phyloP scores from a whole-genome alignment of 768 basidiomycete genomes.

The Floccularia luteovirens region DNA sequence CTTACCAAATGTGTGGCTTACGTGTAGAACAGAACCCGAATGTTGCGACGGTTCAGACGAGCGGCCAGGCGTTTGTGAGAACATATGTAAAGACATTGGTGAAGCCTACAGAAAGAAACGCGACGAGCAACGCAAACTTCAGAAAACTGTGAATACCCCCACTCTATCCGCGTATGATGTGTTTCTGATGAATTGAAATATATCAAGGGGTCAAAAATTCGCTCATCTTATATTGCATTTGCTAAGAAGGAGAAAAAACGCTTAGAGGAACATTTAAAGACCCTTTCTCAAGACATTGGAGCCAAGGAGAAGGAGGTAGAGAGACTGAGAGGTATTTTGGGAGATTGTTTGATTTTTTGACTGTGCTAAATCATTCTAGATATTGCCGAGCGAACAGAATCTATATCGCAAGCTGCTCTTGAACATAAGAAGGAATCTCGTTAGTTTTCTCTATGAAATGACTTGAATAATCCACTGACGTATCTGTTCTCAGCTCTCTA shows the following conservation, averaged over 20 bases:
- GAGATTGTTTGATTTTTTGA: slow-evolving; percentile 3
- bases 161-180: not conserved
- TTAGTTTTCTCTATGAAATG: slow-evolving; percentile 27
- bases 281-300: slow-evolving; percentile 49
- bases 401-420: slow-evolving; percentile 69
- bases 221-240: slow-evolving; percentile 78
- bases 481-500: slow-evolving; percentile 58
- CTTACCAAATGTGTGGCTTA: slow-evolving; percentile 8
- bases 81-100: slow-evolving; percentile 73
- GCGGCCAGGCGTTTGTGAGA: slow-evolving; percentile 66
- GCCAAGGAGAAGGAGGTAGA: slow-evolving; percentile 65
- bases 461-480: not conserved
- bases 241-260: slow-evolving; percentile 88
- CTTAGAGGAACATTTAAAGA: slow-evolving; percentile 56
- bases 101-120: slow-evolving; percentile 55
- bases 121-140: slow-evolving; percentile 71
- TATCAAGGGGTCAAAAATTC: slow-evolving; percentile 81
- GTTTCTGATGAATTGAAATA: not conserved
- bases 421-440: slow-evolving; percentile 85
- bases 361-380: slow-evolving; percentile 33
- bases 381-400: slow-evolving; percentile 71
- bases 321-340: slow-evolving; percentile 54
- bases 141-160: slow-evolving; percentile 57
- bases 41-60: slow-evolving; percentile 99
- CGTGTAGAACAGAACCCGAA: slow-evolving; percentile 53